Conservation (phyloP, 352 stramenopile species). For the Ochromonadaceae sp. region DNA sequence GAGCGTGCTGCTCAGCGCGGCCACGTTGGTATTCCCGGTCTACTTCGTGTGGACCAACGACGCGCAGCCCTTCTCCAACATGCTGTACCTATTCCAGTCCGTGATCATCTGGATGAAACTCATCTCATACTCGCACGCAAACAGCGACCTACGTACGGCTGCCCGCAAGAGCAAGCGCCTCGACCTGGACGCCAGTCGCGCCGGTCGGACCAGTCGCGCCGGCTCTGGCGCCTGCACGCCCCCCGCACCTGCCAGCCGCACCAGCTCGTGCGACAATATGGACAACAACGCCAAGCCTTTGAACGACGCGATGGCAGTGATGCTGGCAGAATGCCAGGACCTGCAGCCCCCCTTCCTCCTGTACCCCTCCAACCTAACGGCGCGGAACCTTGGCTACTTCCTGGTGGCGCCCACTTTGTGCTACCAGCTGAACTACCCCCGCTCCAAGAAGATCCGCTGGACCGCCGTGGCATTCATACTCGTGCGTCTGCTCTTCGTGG, state of each 20-base stretch:
- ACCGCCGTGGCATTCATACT: background rate
- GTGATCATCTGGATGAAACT: conserved; percentile 48
- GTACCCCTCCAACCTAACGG: conserved; percentile 14
- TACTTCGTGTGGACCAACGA: conserved; percentile 14
- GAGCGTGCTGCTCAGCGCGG: too few species aligned
- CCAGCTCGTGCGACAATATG: too few species aligned
- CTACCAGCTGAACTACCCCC: conserved; percentile 21
- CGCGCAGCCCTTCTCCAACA: background rate
- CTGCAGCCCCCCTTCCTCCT: background rate
- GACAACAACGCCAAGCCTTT: background rate
- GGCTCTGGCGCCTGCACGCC: too few species aligned
- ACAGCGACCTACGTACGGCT: conserved; percentile 40
- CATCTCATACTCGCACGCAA: conserved; percentile 45
- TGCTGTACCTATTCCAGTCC: conserved; percentile 30
- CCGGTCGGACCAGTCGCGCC: too few species aligned
- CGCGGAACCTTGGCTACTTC: conserved; percentile 13
- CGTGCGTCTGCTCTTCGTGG: background rate
- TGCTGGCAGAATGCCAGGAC: too few species aligned
- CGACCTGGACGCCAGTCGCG: too few species aligned
- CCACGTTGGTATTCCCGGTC: too few species aligned
- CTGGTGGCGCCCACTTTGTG: conserved; percentile 10
- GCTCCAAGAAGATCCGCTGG: background rate
- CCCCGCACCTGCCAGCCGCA: too few species aligned
- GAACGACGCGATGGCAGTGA: background rate
- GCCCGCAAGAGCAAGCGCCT: too few species aligned